Evolutionary conservation across 2,329 filamentous ascomycete genomes (phyloP).

Genomic region (Trichoderma afroharzianum): DNA sequence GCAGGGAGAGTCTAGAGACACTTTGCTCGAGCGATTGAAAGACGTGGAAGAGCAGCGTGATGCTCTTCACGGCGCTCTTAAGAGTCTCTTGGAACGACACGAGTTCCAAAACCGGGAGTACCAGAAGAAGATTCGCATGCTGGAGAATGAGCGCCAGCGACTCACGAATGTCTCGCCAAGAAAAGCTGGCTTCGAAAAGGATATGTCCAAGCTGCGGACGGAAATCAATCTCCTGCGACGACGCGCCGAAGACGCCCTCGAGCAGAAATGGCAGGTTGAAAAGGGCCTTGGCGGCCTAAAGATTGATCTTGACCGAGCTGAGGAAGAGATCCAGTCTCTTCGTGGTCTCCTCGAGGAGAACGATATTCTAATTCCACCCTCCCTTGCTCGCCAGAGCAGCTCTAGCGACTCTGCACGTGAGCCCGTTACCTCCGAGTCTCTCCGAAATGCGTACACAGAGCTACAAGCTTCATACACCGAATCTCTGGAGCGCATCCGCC

Average conservation of each 20-base stretch:
- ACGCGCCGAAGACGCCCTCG: constrained; percentile 87
- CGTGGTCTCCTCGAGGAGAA: constrained; percentile 75
- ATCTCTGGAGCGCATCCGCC: constrained; percentile 63
- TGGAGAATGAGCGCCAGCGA: constrained; percentile 76
- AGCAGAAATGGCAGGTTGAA: constrained; percentile 95
- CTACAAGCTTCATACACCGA: constrained; percentile 68
- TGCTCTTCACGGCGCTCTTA: constrained; percentile 82
- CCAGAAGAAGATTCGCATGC: constrained; percentile 69
- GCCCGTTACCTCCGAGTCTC: constrained; percentile 63
- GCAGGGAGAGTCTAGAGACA: constrained; percentile 59
- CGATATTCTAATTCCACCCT: constrained; percentile 70
- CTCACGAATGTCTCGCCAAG: constrained; percentile 66
- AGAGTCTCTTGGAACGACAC: constrained; percentile 79
- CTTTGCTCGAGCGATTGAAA: constrained; percentile 75
- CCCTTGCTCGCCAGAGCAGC: constrained; percentile 45
- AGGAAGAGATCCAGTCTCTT: constrained; percentile 86
- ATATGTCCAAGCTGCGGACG: constrained; percentile 73
- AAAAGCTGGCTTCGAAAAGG: constrained; percentile 76
- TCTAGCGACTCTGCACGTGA: constrained; percentile 27
- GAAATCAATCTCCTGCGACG: constrained; percentile 82
- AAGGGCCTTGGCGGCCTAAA: constrained; percentile 84
- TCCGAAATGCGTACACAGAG: constrained; percentile 71
- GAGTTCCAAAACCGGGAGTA: constrained; percentile 81
- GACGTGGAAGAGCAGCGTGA: constrained; percentile 93
- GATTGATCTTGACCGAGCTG: constrained; percentile 93